Conservation (phyloP, 2,329 filamentous ascomycete genomes). For the Bisporella sp. region DNA sequence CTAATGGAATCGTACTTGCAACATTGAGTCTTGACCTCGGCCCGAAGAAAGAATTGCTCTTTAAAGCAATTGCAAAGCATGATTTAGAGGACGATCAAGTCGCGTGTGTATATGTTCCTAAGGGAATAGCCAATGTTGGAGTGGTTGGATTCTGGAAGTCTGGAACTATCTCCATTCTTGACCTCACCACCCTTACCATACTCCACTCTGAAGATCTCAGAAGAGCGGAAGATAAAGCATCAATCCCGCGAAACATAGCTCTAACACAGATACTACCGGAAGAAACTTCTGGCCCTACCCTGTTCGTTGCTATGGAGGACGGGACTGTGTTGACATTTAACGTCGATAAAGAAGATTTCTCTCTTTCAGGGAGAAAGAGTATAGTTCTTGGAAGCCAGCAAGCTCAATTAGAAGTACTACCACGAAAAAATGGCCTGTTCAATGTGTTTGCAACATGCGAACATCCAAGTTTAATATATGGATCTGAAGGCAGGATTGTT, state of each 20-base stretch:
- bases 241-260: constrained; percentile 75
- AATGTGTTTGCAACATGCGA: constrained; percentile 93
- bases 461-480: constrained; percentile 89
- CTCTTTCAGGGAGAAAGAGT: constrained; percentile 67
- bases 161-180: constrained; percentile 70
- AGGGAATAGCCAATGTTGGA: constrained; percentile 43
- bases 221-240: constrained; percentile 54
- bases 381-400: constrained; percentile 82
- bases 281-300: constrained; percentile 52
- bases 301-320: constrained; percentile 88
- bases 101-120: constrained; percentile 72
- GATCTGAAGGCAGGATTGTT: constrained; percentile 76
- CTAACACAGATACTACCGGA: constrained; percentile 71
- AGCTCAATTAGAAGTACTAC: constrained; percentile 72
- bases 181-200: constrained; percentile 57
- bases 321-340: constrained; percentile 83
- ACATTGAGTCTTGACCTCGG: constrained; percentile 59
- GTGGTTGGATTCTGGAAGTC: constrained; percentile 84
- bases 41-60: too few relatives aligned
- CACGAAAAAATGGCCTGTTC: constrained; percentile 57
- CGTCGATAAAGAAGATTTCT: constrained; percentile 53
- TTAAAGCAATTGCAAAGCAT: constrained; percentile 47
- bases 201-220: constrained; percentile 58
- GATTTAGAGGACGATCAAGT: constrained; percentile 68
- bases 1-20: constrained; percentile 66